Base-by-base conservation (phyloP, 768 basidiomycete genomes). In the Tulasnella sp. region DNA sequence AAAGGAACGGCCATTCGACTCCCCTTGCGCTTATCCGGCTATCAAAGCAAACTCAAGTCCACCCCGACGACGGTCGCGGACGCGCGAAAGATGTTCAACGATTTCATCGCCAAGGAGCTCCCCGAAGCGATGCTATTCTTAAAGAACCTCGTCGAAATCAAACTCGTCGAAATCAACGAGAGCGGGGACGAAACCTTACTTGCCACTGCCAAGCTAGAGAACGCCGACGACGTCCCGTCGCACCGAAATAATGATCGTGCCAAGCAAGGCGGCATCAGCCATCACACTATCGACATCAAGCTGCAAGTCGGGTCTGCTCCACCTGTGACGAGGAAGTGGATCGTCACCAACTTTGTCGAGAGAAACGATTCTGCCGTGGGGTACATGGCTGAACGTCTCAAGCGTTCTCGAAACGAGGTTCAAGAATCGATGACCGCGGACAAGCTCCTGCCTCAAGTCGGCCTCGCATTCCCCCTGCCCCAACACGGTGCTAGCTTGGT, bases 1-100 rank as follows among this genome's bases (percentile, higher is more conserved):
- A 41, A 35, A 26, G 84, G 84, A 0, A 81, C 86, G 0, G 75
- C 84, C 59, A 81, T 86, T 39, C 81, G 86, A 1, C 81, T 86
- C n/a, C 85, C 86, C 0, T 76, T 87, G 16, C 81, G 86, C 12
- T 76, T 75, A 14, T 52, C 72, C 6, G 65, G 76, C 1, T 75
- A 76, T 9, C 82, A 84, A 72, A 83, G 81, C 63, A 72, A 76
- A 9, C 79, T 29, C 62, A 76, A 1, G 78, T 76, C 22, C 84
- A 85, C 74, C 72, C 85, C 14, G 78, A 79, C 34, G 78, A 83
- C 22, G 77, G 80, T 0, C 75, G 85, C 41, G 77, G 86, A 17
- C 86, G 86, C 74, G 77, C 86, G n/a, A 78, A 78, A 19, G 78
- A 82, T 67, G 73, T 69, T 87, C 67, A 74, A 75, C 3, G 75